A percentile compares a stretch with the other conserved stretches of the same genome.
phyloP scores from a whole-genome alignment of 495 filamentous ascomycete genomes.

The Evernia prunastri region DNA sequence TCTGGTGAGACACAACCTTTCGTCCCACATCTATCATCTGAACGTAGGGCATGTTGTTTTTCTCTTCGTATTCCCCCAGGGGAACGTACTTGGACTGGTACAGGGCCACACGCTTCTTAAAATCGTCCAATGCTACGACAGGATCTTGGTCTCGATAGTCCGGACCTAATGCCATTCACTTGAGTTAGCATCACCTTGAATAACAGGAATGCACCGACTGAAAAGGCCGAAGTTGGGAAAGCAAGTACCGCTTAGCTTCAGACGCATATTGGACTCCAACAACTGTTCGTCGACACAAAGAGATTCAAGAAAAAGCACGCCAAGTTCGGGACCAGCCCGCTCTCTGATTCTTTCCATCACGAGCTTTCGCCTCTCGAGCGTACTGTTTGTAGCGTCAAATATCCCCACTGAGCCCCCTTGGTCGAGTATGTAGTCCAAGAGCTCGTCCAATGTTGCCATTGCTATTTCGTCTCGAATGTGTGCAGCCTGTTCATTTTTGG shows the following conservation, averaged over 20 bases:
- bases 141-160: slow-evolving; percentile 95
- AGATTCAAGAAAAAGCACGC: slow-evolving; percentile 89
- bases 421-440: slow-evolving; percentile 78
- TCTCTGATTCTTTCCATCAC: slow-evolving; percentile 77
- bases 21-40: slow-evolving; percentile 97
- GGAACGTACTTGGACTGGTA: slow-evolving; percentile 92
- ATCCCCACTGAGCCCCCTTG: slow-evolving; percentile 92
- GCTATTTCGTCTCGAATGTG: slow-evolving; percentile 86
- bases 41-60: slow-evolving; percentile 82
- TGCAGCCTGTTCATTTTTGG: slow-evolving; percentile 73
- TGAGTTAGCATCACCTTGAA: neutral
- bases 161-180: slow-evolving; percentile 55
- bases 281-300: slow-evolving; percentile 78
- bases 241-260: slow-evolving; percentile 59
- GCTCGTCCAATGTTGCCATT: slow-evolving; percentile 83
- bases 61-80: slow-evolving; percentile 85
- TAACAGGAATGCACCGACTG: neutral
- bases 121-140: slow-evolving; percentile 71
- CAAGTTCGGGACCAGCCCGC: slow-evolving; percentile 76
- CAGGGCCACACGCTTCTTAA: slow-evolving; percentile 85
- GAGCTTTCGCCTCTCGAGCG: slow-evolving; percentile 71
- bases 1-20: slow-evolving; percentile 84
- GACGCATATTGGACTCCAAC: slow-evolving; percentile 91
- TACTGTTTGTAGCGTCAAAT: slow-evolving; percentile 95
- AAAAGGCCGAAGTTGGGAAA: neutral